Conservation (phyloP, 2,329 filamentous ascomycete species). For the Curvularia hawaiiensis region DNA sequence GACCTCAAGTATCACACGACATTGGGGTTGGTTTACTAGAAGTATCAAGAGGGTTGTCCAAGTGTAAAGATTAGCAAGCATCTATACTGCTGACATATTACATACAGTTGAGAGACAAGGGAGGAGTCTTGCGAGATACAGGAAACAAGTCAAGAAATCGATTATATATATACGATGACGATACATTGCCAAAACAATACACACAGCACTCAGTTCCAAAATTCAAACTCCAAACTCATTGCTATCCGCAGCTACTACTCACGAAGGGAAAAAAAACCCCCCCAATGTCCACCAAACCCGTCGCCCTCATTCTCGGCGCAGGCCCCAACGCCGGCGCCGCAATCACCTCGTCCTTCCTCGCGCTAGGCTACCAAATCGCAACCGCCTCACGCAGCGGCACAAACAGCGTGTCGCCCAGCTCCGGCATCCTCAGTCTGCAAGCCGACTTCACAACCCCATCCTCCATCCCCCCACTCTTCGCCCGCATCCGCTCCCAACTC, state of each 20-base stretch:
- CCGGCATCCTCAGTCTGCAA: neutral
- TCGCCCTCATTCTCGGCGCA: conserved; percentile 35
- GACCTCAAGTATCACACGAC: neutral
- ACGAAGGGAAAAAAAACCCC: neutral
- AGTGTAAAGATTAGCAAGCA: neutral
- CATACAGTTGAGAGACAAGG: neutral
- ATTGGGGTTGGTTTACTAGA: neutral
- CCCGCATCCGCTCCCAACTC: neutral
- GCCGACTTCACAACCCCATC: neutral
- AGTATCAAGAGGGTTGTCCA: neutral
- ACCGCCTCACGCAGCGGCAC: neutral
- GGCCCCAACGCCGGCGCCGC: conserved; percentile 31
- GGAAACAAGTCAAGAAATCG: neutral
- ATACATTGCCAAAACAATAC: neutral
- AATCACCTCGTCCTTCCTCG: conserved; percentile 22
- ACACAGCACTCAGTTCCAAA: neutral
- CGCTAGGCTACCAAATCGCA: conserved; percentile 29
- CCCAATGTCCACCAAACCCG: conserved; percentile 21
- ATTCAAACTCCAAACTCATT: neutral
- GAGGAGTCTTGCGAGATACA: neutral
- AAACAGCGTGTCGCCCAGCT: neutral
- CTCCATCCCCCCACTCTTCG: neutral
- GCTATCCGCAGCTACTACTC: too few relatives aligned
- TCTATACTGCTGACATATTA: neutral
- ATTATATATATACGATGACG: neutral